These are phyloP conservation scores for Pichia membranifaciens DNA, from an alignment of 805 yeast genomes.

Conservation along the genomic window DNA sequence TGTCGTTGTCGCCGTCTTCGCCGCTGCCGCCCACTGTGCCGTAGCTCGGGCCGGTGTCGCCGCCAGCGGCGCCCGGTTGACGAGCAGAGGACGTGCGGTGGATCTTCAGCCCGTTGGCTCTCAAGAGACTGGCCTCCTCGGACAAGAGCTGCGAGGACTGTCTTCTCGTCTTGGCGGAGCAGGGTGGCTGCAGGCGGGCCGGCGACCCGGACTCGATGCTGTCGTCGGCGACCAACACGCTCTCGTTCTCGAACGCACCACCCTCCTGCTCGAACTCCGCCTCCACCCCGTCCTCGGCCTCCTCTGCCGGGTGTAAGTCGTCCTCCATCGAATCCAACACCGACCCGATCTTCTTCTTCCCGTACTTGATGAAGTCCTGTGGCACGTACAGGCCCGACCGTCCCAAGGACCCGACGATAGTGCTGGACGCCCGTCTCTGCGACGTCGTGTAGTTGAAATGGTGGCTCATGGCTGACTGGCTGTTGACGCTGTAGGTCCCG, in stretches of 20 bases:
- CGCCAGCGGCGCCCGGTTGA: constrained; percentile 4
- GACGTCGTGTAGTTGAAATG: constrained; percentile 40
- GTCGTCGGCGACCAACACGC: too few relatives aligned
- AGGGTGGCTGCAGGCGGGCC: too few relatives aligned
- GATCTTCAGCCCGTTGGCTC: constrained; percentile 26
- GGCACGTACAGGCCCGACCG: constrained; percentile 49
- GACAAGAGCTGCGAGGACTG: constrained; percentile 13
- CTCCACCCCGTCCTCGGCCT: background rate
- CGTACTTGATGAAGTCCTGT: constrained; percentile 36
- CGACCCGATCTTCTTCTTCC: constrained; percentile 22
- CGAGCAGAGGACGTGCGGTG: constrained; percentile 12
- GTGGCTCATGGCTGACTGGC: constrained; percentile 18
- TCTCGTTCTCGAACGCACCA: too few relatives aligned
- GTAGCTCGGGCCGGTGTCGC: background rate
- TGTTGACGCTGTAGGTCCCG: too few relatives aligned
- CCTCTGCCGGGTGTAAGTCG: constrained; percentile 15
- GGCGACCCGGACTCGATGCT: too few relatives aligned
- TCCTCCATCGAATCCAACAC: constrained; percentile 18
- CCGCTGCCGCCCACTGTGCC: constrained; percentile 6
- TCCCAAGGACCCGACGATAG: constrained; percentile 46
- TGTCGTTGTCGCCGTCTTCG: constrained; percentile 22
- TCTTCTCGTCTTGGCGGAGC: background rate
- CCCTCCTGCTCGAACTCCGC: too few relatives aligned
- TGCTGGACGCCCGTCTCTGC: constrained; percentile 43
- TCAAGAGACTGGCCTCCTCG: constrained; percentile 28